phyloP scores from a whole-genome alignment of 129 eudicot genomes.

The Erigeron canadensis region DNA sequence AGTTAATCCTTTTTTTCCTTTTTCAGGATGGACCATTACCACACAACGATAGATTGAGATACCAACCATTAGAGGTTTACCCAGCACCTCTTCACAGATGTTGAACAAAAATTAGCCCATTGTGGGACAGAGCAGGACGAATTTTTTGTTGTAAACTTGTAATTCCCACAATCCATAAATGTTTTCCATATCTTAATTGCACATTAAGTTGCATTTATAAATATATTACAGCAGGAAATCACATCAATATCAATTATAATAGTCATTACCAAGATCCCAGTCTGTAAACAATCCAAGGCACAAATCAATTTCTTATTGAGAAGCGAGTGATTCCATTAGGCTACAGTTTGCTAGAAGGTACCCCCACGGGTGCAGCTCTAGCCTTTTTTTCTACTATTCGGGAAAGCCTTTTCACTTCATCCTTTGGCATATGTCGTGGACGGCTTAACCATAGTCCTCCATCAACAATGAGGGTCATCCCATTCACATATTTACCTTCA shows the following conservation, averaged over 20 bases:
- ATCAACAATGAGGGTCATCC: conserved; percentile 64
- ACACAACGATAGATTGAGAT: conserved; percentile 55
- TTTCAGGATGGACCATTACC: conserved; percentile 79
- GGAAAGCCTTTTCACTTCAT: conserved; percentile 74
- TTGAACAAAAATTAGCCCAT: conserved; percentile 21
- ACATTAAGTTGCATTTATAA: background rate
- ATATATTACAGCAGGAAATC: background rate
- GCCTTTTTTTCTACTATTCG: conserved; percentile 71
- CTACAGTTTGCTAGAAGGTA: conserved; percentile 86
- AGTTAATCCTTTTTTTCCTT: background rate
- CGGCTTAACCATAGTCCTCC: conserved; percentile 88
- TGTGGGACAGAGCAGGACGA: background rate
- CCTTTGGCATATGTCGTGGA: conserved; percentile 81
- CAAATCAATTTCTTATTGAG: conserved; percentile 8
- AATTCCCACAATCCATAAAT: background rate
- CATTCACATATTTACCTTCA: conserved; percentile 86
- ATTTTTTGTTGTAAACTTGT: background rate
- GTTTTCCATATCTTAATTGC: background rate
- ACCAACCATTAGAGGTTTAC: conserved; percentile 64
- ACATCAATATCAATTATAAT: background rate
- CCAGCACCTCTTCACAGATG: conserved; percentile 96
- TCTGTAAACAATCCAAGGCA: background rate
- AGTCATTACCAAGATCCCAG: background rate
- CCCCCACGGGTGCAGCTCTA: conserved; percentile 66
- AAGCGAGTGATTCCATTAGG: conserved; percentile 10